A percentile compares a stretch with the other conserved stretches of the same genome.
These are phyloP conservation scores for Smittium mucronatum DNA, from an alignment of 371 early-diverging fungal genomes.

Conservation along the genomic window DNA sequence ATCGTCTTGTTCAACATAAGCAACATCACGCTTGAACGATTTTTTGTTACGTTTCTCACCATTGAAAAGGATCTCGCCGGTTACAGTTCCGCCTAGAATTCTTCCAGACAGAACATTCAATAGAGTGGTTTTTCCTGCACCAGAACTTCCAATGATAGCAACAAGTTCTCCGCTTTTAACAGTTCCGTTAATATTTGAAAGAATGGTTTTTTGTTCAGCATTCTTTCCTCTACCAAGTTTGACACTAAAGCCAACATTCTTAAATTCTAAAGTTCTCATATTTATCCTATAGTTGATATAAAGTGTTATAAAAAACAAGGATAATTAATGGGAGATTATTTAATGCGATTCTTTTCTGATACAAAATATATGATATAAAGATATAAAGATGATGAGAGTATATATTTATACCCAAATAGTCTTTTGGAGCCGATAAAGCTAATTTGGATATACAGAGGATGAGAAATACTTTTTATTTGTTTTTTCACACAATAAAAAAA, in stretches of 20 bases:
- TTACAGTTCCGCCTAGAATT: slow-evolving; percentile 40
- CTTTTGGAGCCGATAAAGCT: too few species aligned
- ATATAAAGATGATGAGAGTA: too few species aligned
- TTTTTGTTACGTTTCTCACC: slow-evolving; percentile 38
- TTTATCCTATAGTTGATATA: too few species aligned
- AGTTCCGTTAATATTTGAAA: slow-evolving; percentile 35
- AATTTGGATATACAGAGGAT: too few species aligned
- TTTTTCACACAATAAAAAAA: too few species aligned
- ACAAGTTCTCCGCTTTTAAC: slow-evolving; percentile 39
- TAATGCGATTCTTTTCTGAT: too few species aligned
- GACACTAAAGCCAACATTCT: slow-evolving; percentile 24
- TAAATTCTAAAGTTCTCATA: slow-evolving; percentile 18
- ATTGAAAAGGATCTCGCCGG: slow-evolving; percentile 47
- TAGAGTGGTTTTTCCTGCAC: slow-evolving; percentile 60
- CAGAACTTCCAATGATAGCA: slow-evolving; percentile 65
- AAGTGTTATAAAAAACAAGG: too few species aligned
- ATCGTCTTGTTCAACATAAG: slow-evolving; percentile 35
- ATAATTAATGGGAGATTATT: too few species aligned
- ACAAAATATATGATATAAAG: too few species aligned
- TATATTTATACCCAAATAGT: too few species aligned
- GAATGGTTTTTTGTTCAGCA: slow-evolving; percentile 19
- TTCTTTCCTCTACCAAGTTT: slow-evolving; percentile 18
- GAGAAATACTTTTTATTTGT: too few species aligned
- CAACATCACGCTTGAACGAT: slow-evolving; percentile 51
- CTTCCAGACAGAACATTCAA: slow-evolving; percentile 42